Evolutionary conservation across 352 stramenopile species (phyloP).

Genomic region (Halophytophthora polymorphica): DNA sequence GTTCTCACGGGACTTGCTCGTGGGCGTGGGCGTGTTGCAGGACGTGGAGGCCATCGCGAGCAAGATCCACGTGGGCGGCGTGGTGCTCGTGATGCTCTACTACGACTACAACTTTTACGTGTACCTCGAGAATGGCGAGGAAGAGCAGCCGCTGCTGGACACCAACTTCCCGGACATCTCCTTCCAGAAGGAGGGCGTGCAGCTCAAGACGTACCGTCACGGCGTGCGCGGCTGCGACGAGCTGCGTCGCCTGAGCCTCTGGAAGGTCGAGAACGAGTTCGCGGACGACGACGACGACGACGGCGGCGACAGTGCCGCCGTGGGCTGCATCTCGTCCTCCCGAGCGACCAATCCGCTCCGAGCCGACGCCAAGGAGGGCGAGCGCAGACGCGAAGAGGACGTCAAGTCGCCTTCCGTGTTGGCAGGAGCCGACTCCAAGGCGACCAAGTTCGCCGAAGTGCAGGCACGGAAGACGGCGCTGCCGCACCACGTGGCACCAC

Average conservation of each 20-base stretch:
- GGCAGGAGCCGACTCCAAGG: slow-evolving; percentile 41
- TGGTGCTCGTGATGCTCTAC: slow-evolving; percentile 92
- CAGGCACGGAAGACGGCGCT: slow-evolving; percentile 60
- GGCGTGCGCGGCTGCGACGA: slow-evolving; percentile 63
- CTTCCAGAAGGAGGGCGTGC: slow-evolving; percentile 79
- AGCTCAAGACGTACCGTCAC: slow-evolving; percentile 83
- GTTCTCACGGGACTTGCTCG: no score
- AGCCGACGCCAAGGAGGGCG: slow-evolving; percentile 54
- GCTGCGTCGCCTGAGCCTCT: slow-evolving; percentile 70
- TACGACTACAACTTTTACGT: slow-evolving; percentile 92
- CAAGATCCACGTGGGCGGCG: slow-evolving; percentile 90
- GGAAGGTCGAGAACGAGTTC: slow-evolving; percentile 77
- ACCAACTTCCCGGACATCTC: slow-evolving; percentile 93
- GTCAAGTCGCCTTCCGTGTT: slow-evolving; percentile 28
- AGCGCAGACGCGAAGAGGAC: slow-evolving; percentile 55
- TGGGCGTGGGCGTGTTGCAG: no score
- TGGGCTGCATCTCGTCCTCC: slow-evolving; percentile 24
- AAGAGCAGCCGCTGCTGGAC: slow-evolving; percentile 92
- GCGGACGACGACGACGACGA: slow-evolving; percentile 43
- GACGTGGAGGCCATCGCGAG: slow-evolving; percentile 93
- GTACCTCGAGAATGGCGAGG: slow-evolving; percentile 81
- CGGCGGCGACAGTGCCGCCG: slow-evolving; percentile 21
- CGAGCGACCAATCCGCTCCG: slow-evolving; percentile 16
- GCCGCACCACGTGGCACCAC: slow-evolving; percentile 73
- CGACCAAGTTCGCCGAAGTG: slow-evolving; percentile 31